Base-by-base conservation (phyloP, 768 basidiomycete genomes). In the Tricholoma furcatifolium region DNA sequence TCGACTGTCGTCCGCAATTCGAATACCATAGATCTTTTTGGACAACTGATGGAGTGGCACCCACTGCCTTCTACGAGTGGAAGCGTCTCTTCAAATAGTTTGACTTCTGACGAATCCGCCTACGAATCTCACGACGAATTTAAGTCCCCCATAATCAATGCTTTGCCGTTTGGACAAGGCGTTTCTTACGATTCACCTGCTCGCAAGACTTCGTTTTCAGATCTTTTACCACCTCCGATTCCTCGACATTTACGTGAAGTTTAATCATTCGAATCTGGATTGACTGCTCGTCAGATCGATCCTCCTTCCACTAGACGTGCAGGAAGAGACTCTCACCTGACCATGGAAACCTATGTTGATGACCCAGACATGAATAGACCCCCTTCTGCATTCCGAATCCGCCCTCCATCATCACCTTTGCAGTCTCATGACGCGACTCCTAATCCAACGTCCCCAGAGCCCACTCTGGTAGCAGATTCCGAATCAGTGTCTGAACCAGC, bases 231-330 rank as follows among this genome's bases (percentile, higher is more conserved):
- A 15, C 31, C 51, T 45, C 72, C 74, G 4, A 60, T 78, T 2
- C 77, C 82, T 1, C 82, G 80, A 4, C 73, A 75, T 39, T 65
- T 93, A n/a, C 85, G 90, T 20, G 87, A 86, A 65, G 88, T 92
- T 85, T 89, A 92, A 59, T 90, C 88, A 0, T 93, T 93, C 62
- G 91, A 93, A 59, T 92, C 90, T 4, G 84, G 84, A 1, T 66
- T 88, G 34, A 93, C 91, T 0, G 90, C 88, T 0, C 79, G 83
- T 20, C 87, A 87, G 43, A 64, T 62, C 27, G 48, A 50, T 32
- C 76, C 77, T 35, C 41, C 41, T 23, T 53, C 51, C n/a, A 20
- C 23, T 15, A 54, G 57, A 40, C 53, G 40, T 14, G 15, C 43
- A n/a, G 48, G 51, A 42, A 52, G 32, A 36, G 50, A 55, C 12